phyloP scores from a whole-genome alignment of 2,329 filamentous ascomycete species.

The Lizonia empirigonia region DNA sequence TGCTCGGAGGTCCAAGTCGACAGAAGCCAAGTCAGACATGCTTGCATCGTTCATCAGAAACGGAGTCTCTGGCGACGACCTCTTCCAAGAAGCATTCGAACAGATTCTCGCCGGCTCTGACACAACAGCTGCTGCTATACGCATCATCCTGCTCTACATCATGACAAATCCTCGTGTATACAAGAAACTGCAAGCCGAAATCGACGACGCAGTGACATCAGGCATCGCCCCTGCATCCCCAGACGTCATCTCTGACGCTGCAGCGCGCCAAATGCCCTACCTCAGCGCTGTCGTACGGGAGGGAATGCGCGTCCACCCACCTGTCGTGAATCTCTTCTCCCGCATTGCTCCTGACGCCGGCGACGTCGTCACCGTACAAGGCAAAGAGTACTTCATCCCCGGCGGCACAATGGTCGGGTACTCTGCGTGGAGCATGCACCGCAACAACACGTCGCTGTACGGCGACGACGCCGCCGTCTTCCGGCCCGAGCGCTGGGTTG shows the following conservation, averaged over 20 bases:
- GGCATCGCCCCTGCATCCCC: conserved; percentile 42
- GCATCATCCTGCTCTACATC: conserved; percentile 59
- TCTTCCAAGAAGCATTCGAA: conserved; percentile 51
- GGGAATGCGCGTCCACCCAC: conserved; percentile 53
- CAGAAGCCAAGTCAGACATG: conserved; percentile 57
- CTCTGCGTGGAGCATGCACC: conserved; percentile 41
- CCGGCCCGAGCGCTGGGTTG: conserved; percentile 58
- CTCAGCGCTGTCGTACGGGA: conserved; percentile 56
- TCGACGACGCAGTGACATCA: conserved; percentile 48
- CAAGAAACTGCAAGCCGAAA: conserved; percentile 54
- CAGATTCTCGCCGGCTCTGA: conserved; percentile 63
- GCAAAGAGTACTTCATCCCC: conserved; percentile 39
- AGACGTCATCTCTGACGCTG: conserved; percentile 55
- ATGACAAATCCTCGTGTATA: conserved; percentile 58
- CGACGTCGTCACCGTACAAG: conserved; percentile 38
- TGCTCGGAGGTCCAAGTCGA: conserved; percentile 54
- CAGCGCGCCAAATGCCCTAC: conserved; percentile 52
- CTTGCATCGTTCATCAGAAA: conserved; percentile 58
- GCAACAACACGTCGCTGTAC: conserved; percentile 38
- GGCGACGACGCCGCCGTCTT: conserved; percentile 53
- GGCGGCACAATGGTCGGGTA: conserved; percentile 46
- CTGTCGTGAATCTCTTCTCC: conserved; percentile 43
- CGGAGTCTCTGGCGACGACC: conserved; percentile 49
- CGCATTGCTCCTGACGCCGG: conserved; percentile 40
- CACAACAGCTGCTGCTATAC: conserved; percentile 62